A percentile compares a stretch with the other conserved stretches of the same genome.
phyloP scores from a whole-genome alignment of 495 filamentous ascomycete genomes.

The Paragyromitra xinjiangensis region DNA sequence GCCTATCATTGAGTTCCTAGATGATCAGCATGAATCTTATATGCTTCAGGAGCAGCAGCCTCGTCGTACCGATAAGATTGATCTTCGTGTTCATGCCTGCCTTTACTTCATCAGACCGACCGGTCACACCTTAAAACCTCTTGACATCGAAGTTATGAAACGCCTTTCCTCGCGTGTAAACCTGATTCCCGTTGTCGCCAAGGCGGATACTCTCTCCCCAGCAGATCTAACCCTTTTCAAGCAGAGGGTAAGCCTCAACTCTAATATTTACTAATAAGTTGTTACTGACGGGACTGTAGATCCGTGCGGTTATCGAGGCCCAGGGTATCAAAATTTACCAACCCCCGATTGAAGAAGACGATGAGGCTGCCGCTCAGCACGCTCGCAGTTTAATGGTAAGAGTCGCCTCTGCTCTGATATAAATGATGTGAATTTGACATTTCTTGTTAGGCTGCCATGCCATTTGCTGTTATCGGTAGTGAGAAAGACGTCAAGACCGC shows the following conservation, averaged over 20 bases:
- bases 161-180: slow-evolving; percentile 96
- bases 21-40: slow-evolving; percentile 99
- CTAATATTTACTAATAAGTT: slow-evolving; percentile 10
- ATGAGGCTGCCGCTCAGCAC: slow-evolving; percentile 92
- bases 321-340: slow-evolving; percentile 99
- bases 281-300: slow-evolving; percentile 63
- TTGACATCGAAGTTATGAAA: slow-evolving; percentile 99
- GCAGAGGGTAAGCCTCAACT: slow-evolving; percentile 72
- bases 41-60: slow-evolving; percentile 99
- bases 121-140: slow-evolving; percentile 96
- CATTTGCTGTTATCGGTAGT: slow-evolving; percentile 97
- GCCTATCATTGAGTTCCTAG: slow-evolving; percentile 99
- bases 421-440: slow-evolving; percentile 2
- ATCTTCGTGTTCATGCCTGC: slow-evolving; percentile 97
- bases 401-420: neutral
- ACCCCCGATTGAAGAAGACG: slow-evolving; percentile 95
- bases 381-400: slow-evolving; percentile 81
- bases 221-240: slow-evolving; percentile 91
- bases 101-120: slow-evolving; percentile 99
- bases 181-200: slow-evolving; percentile 96
- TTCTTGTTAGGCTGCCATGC: slow-evolving; percentile 75
- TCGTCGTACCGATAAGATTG: slow-evolving; percentile 96
- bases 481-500: slow-evolving; percentile 98
- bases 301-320: slow-evolving; percentile 92
- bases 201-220: slow-evolving; percentile 96